These are phyloP conservation scores for Leishmania guyanensis DNA, from an alignment of 208 protist species.

Conservation along the genomic window DNA sequence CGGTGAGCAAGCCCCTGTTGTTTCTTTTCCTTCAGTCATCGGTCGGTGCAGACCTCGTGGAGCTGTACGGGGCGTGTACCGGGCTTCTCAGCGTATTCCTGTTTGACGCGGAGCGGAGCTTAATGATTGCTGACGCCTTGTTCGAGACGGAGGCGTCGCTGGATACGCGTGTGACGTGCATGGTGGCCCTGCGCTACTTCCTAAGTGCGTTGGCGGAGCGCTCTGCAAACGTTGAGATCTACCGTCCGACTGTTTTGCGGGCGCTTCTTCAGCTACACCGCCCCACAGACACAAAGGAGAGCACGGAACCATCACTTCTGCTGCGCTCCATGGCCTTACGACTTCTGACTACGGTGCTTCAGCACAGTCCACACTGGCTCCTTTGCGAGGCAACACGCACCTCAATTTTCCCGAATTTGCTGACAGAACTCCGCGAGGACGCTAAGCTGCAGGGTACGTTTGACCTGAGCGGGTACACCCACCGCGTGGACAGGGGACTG, in stretches of 20 bases:
- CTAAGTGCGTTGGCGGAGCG: constrained; percentile 23
- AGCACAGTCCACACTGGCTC: constrained; percentile 40
- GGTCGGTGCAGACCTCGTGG: constrained; percentile 22
- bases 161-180: constrained; percentile 30
- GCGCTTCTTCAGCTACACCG: constrained; percentile 26
- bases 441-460: constrained; percentile 62
- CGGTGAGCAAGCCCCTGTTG: constrained; percentile 33
- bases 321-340: constrained; percentile 37
- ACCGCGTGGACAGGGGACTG: constrained; percentile 93
- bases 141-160: constrained; percentile 10
- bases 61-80: constrained; percentile 42
- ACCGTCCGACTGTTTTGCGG: constrained; percentile 15
- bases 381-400: constrained; percentile 30
- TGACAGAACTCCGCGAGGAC: constrained; percentile 35
- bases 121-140: constrained; percentile 23
- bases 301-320: constrained; percentile 28
- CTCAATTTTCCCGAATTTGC: constrained; percentile 28
- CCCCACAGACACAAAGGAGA: constrained; percentile 19
- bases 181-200: constrained; percentile 37
- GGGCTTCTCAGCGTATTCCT: constrained; percentile 36
- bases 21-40: constrained; percentile 34
- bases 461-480: constrained; percentile 94
- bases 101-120: background rate
- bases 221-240: constrained; percentile 19
- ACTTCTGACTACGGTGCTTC: constrained; percentile 43